Base-by-base conservation (phyloP, 2,329 filamentous ascomycete genomes). In the Stemphylium beticola region DNA sequence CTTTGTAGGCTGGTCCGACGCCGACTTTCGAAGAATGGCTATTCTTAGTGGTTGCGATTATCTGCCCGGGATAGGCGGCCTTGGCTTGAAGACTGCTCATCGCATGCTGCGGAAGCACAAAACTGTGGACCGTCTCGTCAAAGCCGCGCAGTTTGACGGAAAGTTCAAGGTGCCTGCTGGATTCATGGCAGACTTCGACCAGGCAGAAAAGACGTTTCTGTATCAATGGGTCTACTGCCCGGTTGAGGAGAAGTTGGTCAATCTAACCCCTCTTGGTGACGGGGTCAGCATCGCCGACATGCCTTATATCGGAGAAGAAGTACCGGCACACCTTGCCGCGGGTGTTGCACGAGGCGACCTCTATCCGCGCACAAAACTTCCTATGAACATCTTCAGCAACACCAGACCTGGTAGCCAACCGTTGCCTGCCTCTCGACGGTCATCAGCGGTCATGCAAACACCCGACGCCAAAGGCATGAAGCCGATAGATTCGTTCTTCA, bases 31-130 rank as follows among this genome's bases (percentile, higher is more conserved):
- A 55, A 87, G 87, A 48, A 99, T 99, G 95, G 92, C 93, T 36
- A 99, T 99, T 63, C 78, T 99, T 55, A 96, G 92, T 71, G 95
- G 95, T 7, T 99, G 95, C 72, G 95, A 99, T 73, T 99, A 99
- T 74, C 83, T 98, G n/a, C 81, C 88, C 2, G 90, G 89, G 54
- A 90, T 99, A 58, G 88, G 86, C 52, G 89, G 89, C 45, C 86
- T 99, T 76, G 95, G 95, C 0, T 76, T 99, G 51, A 98, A 97
- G 80, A 98, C 93, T 5, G 93, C 95, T 0, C 90, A 99, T 75
- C 87, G 92, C 39, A 85, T 95, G 79, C 84, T 99, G 55, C 87
- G 93, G 55, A 96, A 96, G 74, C 86, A 96, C 78, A 96, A 93
- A 74, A 91, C 86, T 0, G 85, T 95, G 5, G 93, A 98, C 47